These are phyloP conservation scores for Pseudotulostoma volvatum DNA, from an alignment of 495 filamentous ascomycete species.

Conservation along the genomic window DNA sequence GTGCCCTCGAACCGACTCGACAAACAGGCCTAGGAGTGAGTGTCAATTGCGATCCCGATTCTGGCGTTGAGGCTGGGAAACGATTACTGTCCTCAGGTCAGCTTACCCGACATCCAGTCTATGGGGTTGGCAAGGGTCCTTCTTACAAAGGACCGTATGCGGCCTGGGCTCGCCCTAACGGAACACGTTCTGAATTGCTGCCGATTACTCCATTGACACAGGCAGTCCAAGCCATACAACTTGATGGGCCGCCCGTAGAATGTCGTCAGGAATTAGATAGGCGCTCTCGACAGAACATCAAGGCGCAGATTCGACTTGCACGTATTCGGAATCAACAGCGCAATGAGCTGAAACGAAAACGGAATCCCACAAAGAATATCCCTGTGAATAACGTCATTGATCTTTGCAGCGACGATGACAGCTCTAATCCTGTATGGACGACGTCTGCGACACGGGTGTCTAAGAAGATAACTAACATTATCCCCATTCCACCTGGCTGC, in stretches of 20 bases:
- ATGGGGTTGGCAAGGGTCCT: constrained; percentile 29
- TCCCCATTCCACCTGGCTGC: neutral
- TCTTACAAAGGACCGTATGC: constrained; percentile 31
- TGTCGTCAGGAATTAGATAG: constrained; percentile 12
- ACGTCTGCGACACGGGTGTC: neutral
- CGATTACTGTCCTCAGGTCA: constrained; percentile 20
- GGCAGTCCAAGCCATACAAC: constrained; percentile 15
- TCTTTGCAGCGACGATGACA: constrained; percentile 10
- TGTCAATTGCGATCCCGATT: constrained; percentile 9
- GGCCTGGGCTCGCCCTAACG: constrained; percentile 21
- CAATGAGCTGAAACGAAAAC: constrained; percentile 8
- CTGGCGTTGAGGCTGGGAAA: constrained; percentile 14
- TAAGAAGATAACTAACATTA: neutral
- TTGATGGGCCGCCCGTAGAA: constrained; percentile 11
- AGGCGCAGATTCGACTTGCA: constrained; percentile 11
- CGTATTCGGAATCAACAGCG: constrained; percentile 14
- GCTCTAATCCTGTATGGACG: neutral
- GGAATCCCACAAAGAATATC: constrained; percentile 1
- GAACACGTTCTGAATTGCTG: constrained; percentile 6
- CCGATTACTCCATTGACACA: constrained; percentile 8
- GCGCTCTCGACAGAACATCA: constrained; percentile 7
- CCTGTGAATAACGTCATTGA: constrained; percentile 4
- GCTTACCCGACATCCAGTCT: constrained; percentile 23
- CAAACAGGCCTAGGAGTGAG: neutral
- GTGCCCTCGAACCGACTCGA: constrained; percentile 6